Evolutionary conservation across 352 stramenopile genomes (phyloP).

Genomic region (Phytophthora multivora): DNA sequence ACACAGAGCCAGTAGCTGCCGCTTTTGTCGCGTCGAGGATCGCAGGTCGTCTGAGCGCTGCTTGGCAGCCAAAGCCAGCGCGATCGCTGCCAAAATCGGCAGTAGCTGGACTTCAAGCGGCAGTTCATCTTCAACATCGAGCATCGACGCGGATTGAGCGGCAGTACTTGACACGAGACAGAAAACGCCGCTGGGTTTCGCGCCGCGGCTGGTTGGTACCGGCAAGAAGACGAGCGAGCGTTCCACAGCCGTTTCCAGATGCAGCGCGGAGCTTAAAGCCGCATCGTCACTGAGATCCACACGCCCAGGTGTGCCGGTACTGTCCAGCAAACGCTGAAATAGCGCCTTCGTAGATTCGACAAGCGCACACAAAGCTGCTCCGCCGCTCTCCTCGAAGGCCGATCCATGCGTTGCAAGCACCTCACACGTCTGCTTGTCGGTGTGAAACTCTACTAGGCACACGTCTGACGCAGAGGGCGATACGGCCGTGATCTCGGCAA

Average conservation of each 20-base stretch:
- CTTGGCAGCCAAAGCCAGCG: slow-evolving; percentile 49
- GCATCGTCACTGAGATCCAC: slow-evolving; percentile 50
- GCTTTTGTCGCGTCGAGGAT: slow-evolving; percentile 66
- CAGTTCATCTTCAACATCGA: slow-evolving; percentile 16
- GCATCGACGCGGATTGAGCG: slow-evolving; percentile 21
- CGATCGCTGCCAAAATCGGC: slow-evolving; percentile 55
- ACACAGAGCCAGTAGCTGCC: slow-evolving; percentile 68
- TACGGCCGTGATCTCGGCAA: slow-evolving; percentile 29
- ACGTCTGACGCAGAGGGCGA: slow-evolving; percentile 38
- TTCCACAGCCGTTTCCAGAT: slow-evolving; percentile 14
- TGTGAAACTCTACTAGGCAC: slow-evolving; percentile 54
- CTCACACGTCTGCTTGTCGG: slow-evolving; percentile 44
- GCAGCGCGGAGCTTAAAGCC: slow-evolving; percentile 30
- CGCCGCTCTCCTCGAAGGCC: slow-evolving; percentile 7
- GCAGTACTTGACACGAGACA: slow-evolving; percentile 38
- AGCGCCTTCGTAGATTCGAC: slow-evolving; percentile 23
- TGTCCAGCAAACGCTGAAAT: slow-evolving; percentile 48
- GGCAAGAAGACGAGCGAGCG: slow-evolving; percentile 55
- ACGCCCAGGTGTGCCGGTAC: slow-evolving; percentile 32
- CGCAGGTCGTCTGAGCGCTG: slow-evolving; percentile 67
- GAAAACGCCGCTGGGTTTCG: slow-evolving; percentile 46
- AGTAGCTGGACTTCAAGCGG: slow-evolving; percentile 38
- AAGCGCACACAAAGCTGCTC: slow-evolving; percentile 16
- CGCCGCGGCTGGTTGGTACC: slow-evolving; percentile 41
- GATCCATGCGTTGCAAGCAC: slow-evolving; percentile 30